Conservation (phyloP, 2,329 filamentous ascomycete genomes). For the Fusarium coffeatum region DNA sequence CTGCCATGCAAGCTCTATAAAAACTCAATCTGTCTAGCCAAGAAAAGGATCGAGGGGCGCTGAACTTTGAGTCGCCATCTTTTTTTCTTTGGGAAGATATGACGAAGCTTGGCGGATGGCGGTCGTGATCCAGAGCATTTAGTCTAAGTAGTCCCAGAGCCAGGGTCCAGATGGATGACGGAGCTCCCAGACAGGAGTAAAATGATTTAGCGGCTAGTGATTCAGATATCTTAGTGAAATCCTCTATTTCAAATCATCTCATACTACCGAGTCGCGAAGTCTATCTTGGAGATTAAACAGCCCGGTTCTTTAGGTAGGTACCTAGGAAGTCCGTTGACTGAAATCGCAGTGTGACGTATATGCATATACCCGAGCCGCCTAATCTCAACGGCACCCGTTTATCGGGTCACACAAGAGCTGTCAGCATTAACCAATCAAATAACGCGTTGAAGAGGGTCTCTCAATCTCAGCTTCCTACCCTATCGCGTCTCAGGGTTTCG, state of each 20-base stretch:
- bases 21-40: neutral
- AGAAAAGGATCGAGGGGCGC: neutral
- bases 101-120: neutral
- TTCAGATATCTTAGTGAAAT: neutral
- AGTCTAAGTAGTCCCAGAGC: neutral
- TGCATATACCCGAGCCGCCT: slow-evolving; percentile 19
- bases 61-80: slow-evolving; percentile 7
- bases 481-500: slow-evolving; percentile 33
- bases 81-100: slow-evolving; percentile 1
- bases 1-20: slow-evolving; percentile 10
- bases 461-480: slow-evolving; percentile 31
- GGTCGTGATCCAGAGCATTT: slow-evolving; percentile 8
- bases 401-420: slow-evolving; percentile 6
- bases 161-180: neutral
- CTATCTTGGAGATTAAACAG: neutral
- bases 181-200: neutral
- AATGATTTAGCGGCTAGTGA: neutral
- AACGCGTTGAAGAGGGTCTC: slow-evolving; percentile 23
- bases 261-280: neutral
- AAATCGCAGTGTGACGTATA: slow-evolving; percentile 13
- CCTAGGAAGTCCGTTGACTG: neutral
- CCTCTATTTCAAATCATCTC: neutral
- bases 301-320: neutral
- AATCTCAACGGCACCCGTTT: slow-evolving; percentile 19
- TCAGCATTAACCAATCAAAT: slow-evolving; percentile 15